These are phyloP conservation scores for Magnaporthiopsis poae DNA, from an alignment of 2,329 filamentous ascomycete genomes.

Conservation along the genomic window DNA sequence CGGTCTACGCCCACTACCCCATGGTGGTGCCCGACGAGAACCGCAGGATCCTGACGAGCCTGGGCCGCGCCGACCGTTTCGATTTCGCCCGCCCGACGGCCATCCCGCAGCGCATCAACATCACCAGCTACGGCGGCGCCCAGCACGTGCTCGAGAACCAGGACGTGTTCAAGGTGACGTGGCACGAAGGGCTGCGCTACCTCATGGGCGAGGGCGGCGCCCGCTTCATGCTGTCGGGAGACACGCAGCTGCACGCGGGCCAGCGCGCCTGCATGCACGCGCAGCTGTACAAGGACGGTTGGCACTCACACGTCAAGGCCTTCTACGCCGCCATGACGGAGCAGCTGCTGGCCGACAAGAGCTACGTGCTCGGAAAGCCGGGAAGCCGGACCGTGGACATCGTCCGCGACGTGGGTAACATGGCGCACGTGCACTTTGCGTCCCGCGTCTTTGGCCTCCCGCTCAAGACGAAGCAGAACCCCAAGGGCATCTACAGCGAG, in stretches of 20 bases:
- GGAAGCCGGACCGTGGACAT: slow-evolving; percentile 60
- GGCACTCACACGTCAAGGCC: slow-evolving; percentile 50
- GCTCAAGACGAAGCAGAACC: slow-evolving; percentile 51
- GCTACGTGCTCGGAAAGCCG: slow-evolving; percentile 42
- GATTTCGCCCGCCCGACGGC: slow-evolving; percentile 53
- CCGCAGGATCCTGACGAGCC: slow-evolving; percentile 55
- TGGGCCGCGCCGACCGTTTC: slow-evolving; percentile 60
- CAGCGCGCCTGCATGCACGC: slow-evolving; percentile 45
- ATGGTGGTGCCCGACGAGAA: slow-evolving; percentile 63
- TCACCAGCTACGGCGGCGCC: slow-evolving; percentile 52
- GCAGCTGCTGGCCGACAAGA: slow-evolving; percentile 54
- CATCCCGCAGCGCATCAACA: slow-evolving; percentile 40
- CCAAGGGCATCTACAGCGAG: slow-evolving; percentile 47
- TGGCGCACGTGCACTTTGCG: slow-evolving; percentile 55
- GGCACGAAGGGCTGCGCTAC: slow-evolving; percentile 53
- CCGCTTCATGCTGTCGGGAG: slow-evolving; percentile 47
- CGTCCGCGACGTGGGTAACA: slow-evolving; percentile 58
- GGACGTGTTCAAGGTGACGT: slow-evolving; percentile 53
- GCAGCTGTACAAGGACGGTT: slow-evolving; percentile 52
- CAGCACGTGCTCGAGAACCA: slow-evolving; percentile 52
- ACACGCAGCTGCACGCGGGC: slow-evolving; percentile 35
- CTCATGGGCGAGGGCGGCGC: slow-evolving; percentile 47
- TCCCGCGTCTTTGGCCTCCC: slow-evolving; percentile 55
- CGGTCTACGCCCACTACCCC: slow-evolving; percentile 74
- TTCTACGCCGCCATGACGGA: slow-evolving; percentile 58